Conservation (phyloP, 768 basidiomycete genomes). For the Collybia sordida region DNA sequence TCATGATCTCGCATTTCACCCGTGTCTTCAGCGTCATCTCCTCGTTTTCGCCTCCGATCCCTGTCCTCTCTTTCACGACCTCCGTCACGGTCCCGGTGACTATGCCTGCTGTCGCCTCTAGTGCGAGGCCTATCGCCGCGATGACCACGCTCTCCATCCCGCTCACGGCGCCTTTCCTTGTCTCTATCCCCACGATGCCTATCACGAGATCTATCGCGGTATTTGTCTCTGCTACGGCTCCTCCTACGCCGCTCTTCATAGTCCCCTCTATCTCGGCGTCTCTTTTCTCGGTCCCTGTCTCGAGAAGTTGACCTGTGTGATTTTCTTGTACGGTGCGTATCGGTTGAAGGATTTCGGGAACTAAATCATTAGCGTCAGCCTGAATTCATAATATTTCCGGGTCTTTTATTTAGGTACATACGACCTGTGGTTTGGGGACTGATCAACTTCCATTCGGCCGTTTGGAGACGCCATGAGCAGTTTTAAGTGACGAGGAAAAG, state of each 20-base stretch:
- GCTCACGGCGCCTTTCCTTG: constrained; percentile 48
- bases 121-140: constrained; percentile 51
- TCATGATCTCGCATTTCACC: constrained; percentile 45
- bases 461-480: constrained; percentile 46
- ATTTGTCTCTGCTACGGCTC: constrained; percentile 61
- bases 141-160: constrained; percentile 48
- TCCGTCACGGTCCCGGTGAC: constrained; percentile 53
- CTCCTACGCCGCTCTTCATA: constrained; percentile 61
- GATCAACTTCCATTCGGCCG: constrained; percentile 65
- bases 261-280: constrained; percentile 51
- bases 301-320: constrained; percentile 74
- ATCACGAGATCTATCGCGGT: constrained; percentile 50
- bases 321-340: constrained; percentile 69
- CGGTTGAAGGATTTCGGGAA: constrained; percentile 74
- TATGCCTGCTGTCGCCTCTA: constrained; percentile 53
- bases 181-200: constrained; percentile 45
- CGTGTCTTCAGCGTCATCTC: constrained; percentile 56
- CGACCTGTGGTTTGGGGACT: constrained; percentile 61
- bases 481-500: constrained; percentile 2
- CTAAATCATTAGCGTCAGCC: constrained; percentile 26
- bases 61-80: constrained; percentile 49
- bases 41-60: constrained; percentile 67
- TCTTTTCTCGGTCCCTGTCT: constrained; percentile 56
- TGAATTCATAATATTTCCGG: constrained; percentile 8
- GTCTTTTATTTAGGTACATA: constrained; percentile 29